Conservation (phyloP, 228 moss, liverwort and hornwort species). For the Sphagnum fallax region DNA sequence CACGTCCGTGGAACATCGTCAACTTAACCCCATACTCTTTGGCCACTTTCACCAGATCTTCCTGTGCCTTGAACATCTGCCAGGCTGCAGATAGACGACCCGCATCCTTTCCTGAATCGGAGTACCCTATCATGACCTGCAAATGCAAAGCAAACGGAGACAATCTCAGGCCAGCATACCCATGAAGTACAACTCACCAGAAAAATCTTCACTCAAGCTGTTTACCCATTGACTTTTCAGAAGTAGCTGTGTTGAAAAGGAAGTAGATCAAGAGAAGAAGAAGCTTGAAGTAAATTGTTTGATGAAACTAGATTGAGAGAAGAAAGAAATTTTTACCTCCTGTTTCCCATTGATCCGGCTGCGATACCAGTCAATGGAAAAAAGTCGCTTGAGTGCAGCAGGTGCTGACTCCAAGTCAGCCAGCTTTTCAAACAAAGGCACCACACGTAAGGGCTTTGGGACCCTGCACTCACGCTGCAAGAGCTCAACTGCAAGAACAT, state of each 20-base stretch:
- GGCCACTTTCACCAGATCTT: conserved; percentile 90
- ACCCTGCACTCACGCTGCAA: conserved; percentile 85
- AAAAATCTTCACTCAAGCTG: background rate
- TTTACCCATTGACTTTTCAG: background rate
- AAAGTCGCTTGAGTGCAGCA: conserved; percentile 69
- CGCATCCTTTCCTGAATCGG: conserved; percentile 94
- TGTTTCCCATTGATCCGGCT: conserved; percentile 88
- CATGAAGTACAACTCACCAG: background rate
- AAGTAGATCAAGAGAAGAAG: background rate
- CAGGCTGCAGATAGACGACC: conserved; percentile 93
- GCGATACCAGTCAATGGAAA: conserved; percentile 90
- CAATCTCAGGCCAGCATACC: background rate
- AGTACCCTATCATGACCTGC: conserved; percentile 96
- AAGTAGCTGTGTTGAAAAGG: background rate
- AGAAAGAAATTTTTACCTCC: conserved; percentile 29
- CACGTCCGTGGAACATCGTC: conserved; percentile 96
- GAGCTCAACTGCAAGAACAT: conserved; percentile 86
- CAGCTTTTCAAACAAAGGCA: conserved; percentile 89
- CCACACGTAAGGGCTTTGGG: conserved; percentile 70
- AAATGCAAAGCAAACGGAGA: background rate
- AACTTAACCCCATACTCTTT: conserved; percentile 71
- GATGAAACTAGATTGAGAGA: background rate
- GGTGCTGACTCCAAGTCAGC: conserved; percentile 90
- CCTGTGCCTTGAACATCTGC: conserved; percentile 96
- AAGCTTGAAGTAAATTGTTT: too few relatives aligned